A percentile compares a stretch with the other conserved stretches of the same genome.
phyloP scores from a whole-genome alignment of 495 filamentous ascomycete species.

The Penicillium parvum region DNA sequence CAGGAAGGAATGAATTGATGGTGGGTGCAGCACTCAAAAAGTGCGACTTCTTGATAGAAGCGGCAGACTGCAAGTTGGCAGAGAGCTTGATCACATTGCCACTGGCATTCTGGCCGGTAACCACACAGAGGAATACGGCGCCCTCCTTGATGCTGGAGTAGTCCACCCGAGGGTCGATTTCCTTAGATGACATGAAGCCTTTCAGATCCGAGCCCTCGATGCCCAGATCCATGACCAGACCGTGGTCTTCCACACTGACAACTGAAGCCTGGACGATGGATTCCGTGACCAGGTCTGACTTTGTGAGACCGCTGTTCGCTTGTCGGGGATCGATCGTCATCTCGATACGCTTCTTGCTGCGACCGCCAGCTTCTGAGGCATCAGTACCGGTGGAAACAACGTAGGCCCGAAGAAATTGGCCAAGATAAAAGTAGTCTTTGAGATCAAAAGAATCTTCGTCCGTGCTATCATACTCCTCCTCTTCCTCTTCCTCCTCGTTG shows the following conservation, averaged over 20 bases:
- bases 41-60: conserved; percentile 66
- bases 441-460: conserved; percentile 61
- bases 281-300: conserved; percentile 65
- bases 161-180: conserved; percentile 58
- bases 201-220: conserved; percentile 60
- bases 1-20: conserved; percentile 84
- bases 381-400: conserved; percentile 65
- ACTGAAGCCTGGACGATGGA: conserved; percentile 82
- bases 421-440: conserved; percentile 67
- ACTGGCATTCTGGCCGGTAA: conserved; percentile 68
- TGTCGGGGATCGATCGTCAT: conserved; percentile 72
- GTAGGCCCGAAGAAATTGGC: conserved; percentile 84
- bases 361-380: conserved; percentile 53
- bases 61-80: conserved; percentile 59
- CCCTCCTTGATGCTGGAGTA: conserved; percentile 68
- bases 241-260: conserved; percentile 88
- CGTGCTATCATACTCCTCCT: conserved; percentile 49
- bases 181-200: conserved; percentile 87
- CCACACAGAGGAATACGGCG: conserved; percentile 75
- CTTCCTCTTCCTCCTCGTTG: conserved; percentile 51
- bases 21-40: conserved; percentile 73
- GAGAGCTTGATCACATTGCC: conserved; percentile 86
- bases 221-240: conserved; percentile 87
- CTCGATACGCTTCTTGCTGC: conserved; percentile 75
- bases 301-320: conserved; percentile 67